phyloP scores from a whole-genome alignment of 352 stramenopile genomes.

The Globisporangium alternatum region DNA sequence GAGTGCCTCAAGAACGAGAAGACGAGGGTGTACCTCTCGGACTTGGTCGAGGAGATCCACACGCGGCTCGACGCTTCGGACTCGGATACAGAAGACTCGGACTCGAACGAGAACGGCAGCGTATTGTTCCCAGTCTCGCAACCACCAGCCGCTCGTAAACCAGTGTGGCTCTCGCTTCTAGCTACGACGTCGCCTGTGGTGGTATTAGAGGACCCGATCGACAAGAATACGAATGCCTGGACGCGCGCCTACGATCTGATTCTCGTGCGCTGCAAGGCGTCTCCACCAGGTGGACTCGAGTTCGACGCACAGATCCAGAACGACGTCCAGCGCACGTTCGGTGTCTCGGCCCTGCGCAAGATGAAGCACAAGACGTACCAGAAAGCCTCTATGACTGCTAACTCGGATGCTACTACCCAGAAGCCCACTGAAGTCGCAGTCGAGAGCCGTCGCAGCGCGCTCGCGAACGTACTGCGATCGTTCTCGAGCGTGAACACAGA shows the following conservation, averaged over 20 bases:
- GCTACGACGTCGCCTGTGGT: neutral
- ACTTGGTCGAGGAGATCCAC: slow-evolving; percentile 55
- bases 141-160: neutral
- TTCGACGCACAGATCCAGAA: slow-evolving; percentile 58
- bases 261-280: slow-evolving; percentile 33
- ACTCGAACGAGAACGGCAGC: slow-evolving; percentile 1
- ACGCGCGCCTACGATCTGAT: slow-evolving; percentile 52
- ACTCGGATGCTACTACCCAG: neutral
- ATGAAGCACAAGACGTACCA: slow-evolving; percentile 25
- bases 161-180: slow-evolving; percentile 17
- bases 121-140: neutral
- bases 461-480: slow-evolving; percentile 58
- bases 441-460: slow-evolving; percentile 32
- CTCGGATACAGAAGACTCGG: slow-evolving; percentile 18
- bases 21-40: slow-evolving; percentile 42
- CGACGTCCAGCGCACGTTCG: slow-evolving; percentile 71
- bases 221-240: slow-evolving; percentile 9
- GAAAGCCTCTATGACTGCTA: slow-evolving; percentile 1
- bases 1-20: slow-evolving; percentile 48
- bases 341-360: slow-evolving; percentile 48
- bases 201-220: slow-evolving; percentile 11
- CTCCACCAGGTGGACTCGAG: slow-evolving; percentile 31
- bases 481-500: slow-evolving; percentile 68
- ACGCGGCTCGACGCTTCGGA: slow-evolving; percentile 38
- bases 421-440: slow-evolving; percentile 15